Evolutionary conservation across 192 early-diverging fungal genomes (phyloP), one percentile per base, ranked within the genome.

Genomic region (Backusella sp.): DNA sequence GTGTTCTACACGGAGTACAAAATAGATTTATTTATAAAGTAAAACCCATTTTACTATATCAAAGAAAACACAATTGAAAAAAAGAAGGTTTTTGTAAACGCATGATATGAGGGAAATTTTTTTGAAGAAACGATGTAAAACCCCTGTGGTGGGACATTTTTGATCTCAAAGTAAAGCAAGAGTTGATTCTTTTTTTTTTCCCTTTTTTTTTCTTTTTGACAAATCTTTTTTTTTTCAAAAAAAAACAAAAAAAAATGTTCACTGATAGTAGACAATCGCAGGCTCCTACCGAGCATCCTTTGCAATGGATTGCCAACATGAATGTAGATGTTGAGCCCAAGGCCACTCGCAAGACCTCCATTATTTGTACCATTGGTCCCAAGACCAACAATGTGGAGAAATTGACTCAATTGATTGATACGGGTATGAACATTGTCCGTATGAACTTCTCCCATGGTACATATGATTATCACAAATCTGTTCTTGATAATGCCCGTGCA

Each of bases 381-480:
- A 91, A 90, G 79, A 94, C 93, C 41, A 93, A 94, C 87, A 86
- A 75, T 2, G 86, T 90, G 28, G 92, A 94, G 68, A 91, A 88
- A 81, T 84, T 95, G 34, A 86, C 86, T 17, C 81, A 88, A 71
- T 85, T 94, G 68, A 89, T 91, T 79, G 82, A 88, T 62, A 89
- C 89, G 8, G 94, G 94, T 44, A 93, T 95, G 92, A 95, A 93
- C 78, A 90, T 95, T 77, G 92, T 92, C 30, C 88, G 94, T 71
- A 89, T 95, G 87, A 94, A 92, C 82, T 92, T 92, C 66, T 91
- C 90, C 70, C 90, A 92, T 80, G 91, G 91, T 67, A 80, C 86
- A 41, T 86, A 92, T 80, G 86, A 87, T 76, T 92, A 91, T 85
- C 90, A 93, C 86, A 86, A 90, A 81, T 87, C 85, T 71, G 88